Percentiles rank a stretch among this genome's conserved stretches.
These are phyloP conservation scores for Suillus paluster DNA, from an alignment of 768 basidiomycete genomes.

Conservation along the genomic window DNA sequence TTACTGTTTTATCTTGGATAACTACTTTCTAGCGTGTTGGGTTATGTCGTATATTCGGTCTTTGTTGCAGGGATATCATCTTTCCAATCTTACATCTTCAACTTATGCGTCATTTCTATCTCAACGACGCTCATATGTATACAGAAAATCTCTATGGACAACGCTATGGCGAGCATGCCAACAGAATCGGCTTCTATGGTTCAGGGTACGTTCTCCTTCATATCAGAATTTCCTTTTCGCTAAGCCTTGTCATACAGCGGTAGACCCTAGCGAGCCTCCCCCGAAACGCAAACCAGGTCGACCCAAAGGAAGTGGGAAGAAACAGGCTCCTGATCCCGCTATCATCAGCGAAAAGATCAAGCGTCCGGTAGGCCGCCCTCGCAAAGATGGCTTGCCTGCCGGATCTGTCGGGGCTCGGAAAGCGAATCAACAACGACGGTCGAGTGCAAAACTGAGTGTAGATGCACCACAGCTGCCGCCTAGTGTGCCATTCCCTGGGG, in stretches of 20 bases:
- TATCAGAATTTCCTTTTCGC: background rate
- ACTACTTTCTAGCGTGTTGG: slow-evolving; percentile 31
- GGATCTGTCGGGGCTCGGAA: slow-evolving; percentile 61
- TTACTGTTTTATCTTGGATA: slow-evolving; percentile 37
- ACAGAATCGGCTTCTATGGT: slow-evolving; percentile 32
- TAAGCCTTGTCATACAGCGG: slow-evolving; percentile 21
- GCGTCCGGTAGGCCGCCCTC: slow-evolving; percentile 78
- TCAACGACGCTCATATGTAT: slow-evolving; percentile 24
- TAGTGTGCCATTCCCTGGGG: slow-evolving; percentile 37
- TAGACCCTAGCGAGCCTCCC: slow-evolving; percentile 37
- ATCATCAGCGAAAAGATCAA: slow-evolving; percentile 60
- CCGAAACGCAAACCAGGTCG: slow-evolving; percentile 74
- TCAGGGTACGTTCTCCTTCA: slow-evolving; percentile 22
- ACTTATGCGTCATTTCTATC: slow-evolving; percentile 1
- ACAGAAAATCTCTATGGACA: slow-evolving; percentile 29
- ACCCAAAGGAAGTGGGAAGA: slow-evolving; percentile 82
- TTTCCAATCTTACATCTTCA: slow-evolving; percentile 20
- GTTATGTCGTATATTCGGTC: slow-evolving; percentile 40
- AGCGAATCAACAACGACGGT: slow-evolving; percentile 46
- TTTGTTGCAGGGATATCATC: slow-evolving; percentile 35
- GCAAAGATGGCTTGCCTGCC: slow-evolving; percentile 82
- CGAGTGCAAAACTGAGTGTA: slow-evolving; percentile 32
- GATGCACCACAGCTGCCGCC: slow-evolving; percentile 27
- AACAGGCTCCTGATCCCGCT: slow-evolving; percentile 47
- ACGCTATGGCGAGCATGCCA: slow-evolving; percentile 28